Percentiles rank a stretch among this genome's conserved stretches.
Evolutionary conservation across 495 filamentous ascomycete genomes (phyloP).

Genomic region (Rhypophila decipiens): DNA sequence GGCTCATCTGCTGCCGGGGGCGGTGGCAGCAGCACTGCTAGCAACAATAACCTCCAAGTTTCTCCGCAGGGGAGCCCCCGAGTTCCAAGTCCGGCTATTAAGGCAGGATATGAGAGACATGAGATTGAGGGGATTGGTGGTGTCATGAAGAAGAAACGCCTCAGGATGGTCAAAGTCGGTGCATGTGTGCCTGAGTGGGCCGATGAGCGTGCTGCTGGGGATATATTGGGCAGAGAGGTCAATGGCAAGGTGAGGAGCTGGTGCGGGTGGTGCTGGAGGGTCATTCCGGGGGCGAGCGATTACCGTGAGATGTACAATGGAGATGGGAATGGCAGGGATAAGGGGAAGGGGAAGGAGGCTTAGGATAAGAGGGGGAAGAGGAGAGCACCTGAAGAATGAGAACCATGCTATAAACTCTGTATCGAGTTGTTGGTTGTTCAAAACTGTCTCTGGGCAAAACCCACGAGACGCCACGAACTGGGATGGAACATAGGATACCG

Average conservation of each 20-base stretch:
- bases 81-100: slow-evolving; percentile 34
- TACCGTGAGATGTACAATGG: no score
- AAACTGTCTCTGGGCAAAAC: no score
- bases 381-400: no score
- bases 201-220: slow-evolving; percentile 59
- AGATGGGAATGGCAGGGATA: no score
- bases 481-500: no score
- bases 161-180: slow-evolving; percentile 68
- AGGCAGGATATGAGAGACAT: slow-evolving; percentile 68
- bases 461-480: no score
- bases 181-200: slow-evolving; percentile 76
- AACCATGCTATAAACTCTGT: no score
- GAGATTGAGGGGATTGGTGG: slow-evolving; percentile 88
- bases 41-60: slow-evolving; percentile 2
- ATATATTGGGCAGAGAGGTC: slow-evolving; percentile 51
- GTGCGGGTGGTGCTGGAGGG: slow-evolving; percentile 61
- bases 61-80: slow-evolving; percentile 16
- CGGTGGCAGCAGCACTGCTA: slow-evolving; percentile 1
- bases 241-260: slow-evolving; percentile 53
- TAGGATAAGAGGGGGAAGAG: neutral
- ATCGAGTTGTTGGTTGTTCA: no score
- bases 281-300: slow-evolving; percentile 42
- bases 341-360: neutral
- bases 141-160: slow-evolving; percentile 71
- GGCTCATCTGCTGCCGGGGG: neutral